These are phyloP conservation scores for Tephrocybe rancida DNA, from an alignment of 768 basidiomycete genomes.

Conservation along the genomic window DNA sequence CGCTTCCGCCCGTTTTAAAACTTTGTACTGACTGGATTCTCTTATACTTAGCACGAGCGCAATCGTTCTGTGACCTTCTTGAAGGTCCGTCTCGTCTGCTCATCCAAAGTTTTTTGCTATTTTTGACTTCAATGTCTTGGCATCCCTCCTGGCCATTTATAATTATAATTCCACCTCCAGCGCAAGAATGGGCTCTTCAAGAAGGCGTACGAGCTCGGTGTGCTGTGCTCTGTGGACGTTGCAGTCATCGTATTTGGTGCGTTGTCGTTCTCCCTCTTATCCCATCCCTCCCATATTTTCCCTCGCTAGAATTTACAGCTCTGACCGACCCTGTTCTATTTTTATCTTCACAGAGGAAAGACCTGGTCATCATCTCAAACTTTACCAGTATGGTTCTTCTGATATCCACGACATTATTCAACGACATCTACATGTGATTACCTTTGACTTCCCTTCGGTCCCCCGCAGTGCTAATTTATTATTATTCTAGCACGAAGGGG, in stretches of 20 bases:
- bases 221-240: slow-evolving; percentile 86
- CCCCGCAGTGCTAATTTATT: neutral
- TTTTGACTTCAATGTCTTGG: slow-evolving; percentile 56
- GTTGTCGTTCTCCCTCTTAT: slow-evolving; percentile 1
- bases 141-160: slow-evolving; percentile 37
- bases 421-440: slow-evolving; percentile 54
- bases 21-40: slow-evolving; percentile 15
- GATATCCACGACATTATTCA: slow-evolving; percentile 73
- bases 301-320: slow-evolving; percentile 1
- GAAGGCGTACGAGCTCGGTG: slow-evolving; percentile 90
- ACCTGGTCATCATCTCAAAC: slow-evolving; percentile 76
- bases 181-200: slow-evolving; percentile 91
- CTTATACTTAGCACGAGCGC: slow-evolving; percentile 79
- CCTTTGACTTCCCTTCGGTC: neutral
- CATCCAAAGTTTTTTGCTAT: slow-evolving; percentile 52
- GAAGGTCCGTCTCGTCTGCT: slow-evolving; percentile 57
- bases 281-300: slow-evolving; percentile 2
- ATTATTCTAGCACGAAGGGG: slow-evolving; percentile 46
- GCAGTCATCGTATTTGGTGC: slow-evolving; percentile 82
- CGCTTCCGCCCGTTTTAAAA: slow-evolving; percentile 4
- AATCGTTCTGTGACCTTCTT: slow-evolving; percentile 91
- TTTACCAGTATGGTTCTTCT: slow-evolving; percentile 79
- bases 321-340: slow-evolving; percentile 39
- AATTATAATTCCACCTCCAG: slow-evolving; percentile 39
- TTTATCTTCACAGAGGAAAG: slow-evolving; percentile 65